Conservation (phyloP, 345 rosid species). For the Nephelium lappaceum region DNA sequence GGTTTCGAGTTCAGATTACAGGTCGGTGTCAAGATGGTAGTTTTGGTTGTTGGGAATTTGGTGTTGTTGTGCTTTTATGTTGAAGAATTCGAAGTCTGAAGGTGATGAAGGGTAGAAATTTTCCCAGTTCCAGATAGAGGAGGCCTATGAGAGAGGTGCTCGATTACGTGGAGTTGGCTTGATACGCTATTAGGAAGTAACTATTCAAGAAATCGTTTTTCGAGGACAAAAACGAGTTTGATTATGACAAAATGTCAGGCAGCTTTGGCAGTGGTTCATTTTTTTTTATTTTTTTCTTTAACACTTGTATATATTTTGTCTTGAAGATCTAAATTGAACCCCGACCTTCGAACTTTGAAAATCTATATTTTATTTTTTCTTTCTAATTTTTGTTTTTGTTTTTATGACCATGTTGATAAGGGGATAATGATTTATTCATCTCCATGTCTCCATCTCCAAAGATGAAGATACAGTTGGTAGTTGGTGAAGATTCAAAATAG, state of each 20-base stretch:
- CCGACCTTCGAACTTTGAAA: too few relatives aligned
- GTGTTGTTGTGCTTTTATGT: conserved; percentile 43
- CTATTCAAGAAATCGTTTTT: conserved; percentile 49
- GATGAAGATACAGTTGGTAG: too few relatives aligned
- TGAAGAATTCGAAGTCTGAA: conserved; percentile 86
- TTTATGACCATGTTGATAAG: too few relatives aligned
- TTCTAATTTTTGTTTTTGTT: too few relatives aligned
- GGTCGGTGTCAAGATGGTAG: conserved; percentile 30
- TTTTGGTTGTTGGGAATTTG: conserved; percentile 10
- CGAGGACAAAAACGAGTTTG: conserved; percentile 75
- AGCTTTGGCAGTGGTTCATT: conserved; percentile 44
- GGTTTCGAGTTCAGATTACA: conserved; percentile 31
- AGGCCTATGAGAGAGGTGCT: conserved; percentile 77
- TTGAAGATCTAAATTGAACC: too few relatives aligned
- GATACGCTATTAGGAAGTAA: conserved; percentile 70
- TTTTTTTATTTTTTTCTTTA: too few relatives aligned
- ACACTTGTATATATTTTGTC: too few relatives aligned
- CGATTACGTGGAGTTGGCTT: conserved; percentile 65
- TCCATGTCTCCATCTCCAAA: too few relatives aligned
- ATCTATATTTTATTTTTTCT: too few relatives aligned
- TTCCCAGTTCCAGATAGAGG: conserved; percentile 98
- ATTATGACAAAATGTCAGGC: conserved; percentile 86
- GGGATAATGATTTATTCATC: too few relatives aligned
- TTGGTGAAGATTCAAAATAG: too few relatives aligned
- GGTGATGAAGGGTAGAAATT: conserved; percentile 94